These are phyloP conservation scores for Komagataella mondaviorum DNA, from an alignment of 805 yeast species.

Conservation along the genomic window DNA sequence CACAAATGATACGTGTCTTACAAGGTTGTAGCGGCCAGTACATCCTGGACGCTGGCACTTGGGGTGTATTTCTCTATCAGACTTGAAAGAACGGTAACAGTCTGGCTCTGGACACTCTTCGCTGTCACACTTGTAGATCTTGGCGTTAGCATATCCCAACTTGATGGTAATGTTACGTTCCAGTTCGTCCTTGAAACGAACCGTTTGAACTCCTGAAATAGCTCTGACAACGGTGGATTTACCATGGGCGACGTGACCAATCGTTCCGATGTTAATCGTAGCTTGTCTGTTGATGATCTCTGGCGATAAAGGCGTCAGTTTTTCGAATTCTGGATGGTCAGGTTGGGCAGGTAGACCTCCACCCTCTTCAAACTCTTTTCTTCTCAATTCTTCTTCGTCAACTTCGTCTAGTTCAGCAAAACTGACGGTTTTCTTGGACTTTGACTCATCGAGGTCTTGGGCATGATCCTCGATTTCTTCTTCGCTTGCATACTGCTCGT, in stretches of 20 bases:
- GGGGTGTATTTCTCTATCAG: slow-evolving; percentile 91
- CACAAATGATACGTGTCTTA: slow-evolving; percentile 96
- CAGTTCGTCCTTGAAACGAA: slow-evolving; percentile 95
- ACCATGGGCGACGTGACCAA: slow-evolving; percentile 99
- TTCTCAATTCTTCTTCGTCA: slow-evolving; percentile 60
- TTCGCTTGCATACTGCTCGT: slow-evolving; percentile 17
- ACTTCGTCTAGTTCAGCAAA: slow-evolving; percentile 60
- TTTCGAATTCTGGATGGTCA: slow-evolving; percentile 68
- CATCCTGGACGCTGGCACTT: slow-evolving; percentile 83
- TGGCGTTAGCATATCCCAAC: slow-evolving; percentile 97
- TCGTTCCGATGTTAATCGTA: slow-evolving; percentile 96
- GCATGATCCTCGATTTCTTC: slow-evolving; percentile 18
- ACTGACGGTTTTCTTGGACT: slow-evolving; percentile 60
- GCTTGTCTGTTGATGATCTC: slow-evolving; percentile 98
- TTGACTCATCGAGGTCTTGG: slow-evolving; percentile 27
- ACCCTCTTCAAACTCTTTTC: slow-evolving; percentile 89
- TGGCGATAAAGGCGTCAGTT: slow-evolving; percentile 78
- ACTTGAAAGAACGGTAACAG: slow-evolving; percentile 87
- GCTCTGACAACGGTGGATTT: slow-evolving; percentile 97
- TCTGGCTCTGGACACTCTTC: slow-evolving; percentile 85
- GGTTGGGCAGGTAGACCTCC: slow-evolving; percentile 98
- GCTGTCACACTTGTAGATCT: slow-evolving; percentile 86
- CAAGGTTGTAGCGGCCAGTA: slow-evolving; percentile 74
- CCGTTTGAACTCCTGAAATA: slow-evolving; percentile 97
- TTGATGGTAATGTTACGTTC: slow-evolving; percentile 98